Evolutionary conservation across 257 asterid species (phyloP), one percentile per base, ranked within the genome.

Genomic region (Osmanthus fragrans): DNA sequence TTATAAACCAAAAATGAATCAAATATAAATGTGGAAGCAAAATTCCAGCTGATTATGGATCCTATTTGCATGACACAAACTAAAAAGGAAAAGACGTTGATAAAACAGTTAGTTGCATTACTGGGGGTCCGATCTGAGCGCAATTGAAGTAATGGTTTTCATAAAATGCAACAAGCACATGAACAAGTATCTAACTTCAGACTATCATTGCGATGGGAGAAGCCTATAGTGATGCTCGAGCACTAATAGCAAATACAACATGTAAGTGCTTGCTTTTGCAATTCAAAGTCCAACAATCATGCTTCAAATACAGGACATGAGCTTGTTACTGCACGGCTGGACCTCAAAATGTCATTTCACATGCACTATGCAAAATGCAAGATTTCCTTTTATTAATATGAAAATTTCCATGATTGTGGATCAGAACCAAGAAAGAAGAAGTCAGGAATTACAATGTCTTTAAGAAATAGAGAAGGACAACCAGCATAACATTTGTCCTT

Each of bases 321-420:
- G 7, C 16, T 18, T 49, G 37, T 7, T 29, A 34, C 16, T 15
- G 21, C n/a, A 60, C 1, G 8, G 60, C 70, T 13, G 67, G 21
- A 23, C 34, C 56, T 27, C 67, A 64, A 74, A 37, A 42, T 29
- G 60, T 45, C 19, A 69, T 37, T 75, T 54, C 42, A 58, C 60
- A 23, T 77, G n/a, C 76, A 82, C 16, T 23, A 32, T 16, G 70
- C 63, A 73, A 73, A 68, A 30, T 67, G 79, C 27, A 64, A 64
- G 63, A 45, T 72, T 60, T 27, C 71, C 10, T 29, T 74, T 34
- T 7, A 37, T 7, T 23, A n/a, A 60, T 2, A 23, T 21, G 32
- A 21, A 60, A 54, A 21, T n/a, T 5, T 54, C 25, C 64, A 54
- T 54, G 25, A 54, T n/a, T n/a, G 29, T n/a, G 3, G 11, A 54